A percentile compares a stretch with the other conserved stretches of the same genome.
phyloP scores from a whole-genome alignment of 1,284 basidiomycete genomes.

The Xanthoconium separans region DNA sequence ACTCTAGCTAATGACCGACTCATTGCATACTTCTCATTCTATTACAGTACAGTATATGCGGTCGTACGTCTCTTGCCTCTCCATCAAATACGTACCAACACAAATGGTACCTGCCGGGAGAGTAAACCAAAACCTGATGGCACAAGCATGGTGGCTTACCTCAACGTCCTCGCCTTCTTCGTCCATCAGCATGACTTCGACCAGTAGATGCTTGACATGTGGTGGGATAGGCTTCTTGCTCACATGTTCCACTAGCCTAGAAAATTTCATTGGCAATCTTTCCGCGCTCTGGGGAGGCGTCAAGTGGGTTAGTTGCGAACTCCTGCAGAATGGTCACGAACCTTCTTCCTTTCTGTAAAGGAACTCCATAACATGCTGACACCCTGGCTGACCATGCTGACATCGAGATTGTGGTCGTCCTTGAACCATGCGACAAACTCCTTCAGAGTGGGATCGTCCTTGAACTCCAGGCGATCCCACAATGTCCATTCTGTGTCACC shows the following conservation, averaged over 20 bases:
- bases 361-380: constrained; percentile 98
- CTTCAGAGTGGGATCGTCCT: constrained; percentile 85
- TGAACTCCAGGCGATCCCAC: constrained; percentile 97
- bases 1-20: not conserved
- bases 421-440: constrained; percentile 88
- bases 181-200: constrained; percentile 94
- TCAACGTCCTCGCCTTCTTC: constrained; percentile 89
- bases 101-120: constrained; percentile 61
- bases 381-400: constrained; percentile 96
- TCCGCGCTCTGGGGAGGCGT: constrained; percentile 68
- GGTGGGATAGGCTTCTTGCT: constrained; percentile 89
- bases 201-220: constrained; percentile 79
- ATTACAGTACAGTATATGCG: constrained; percentile 10
- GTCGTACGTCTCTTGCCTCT: constrained; percentile 6
- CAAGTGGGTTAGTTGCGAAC: not conserved
- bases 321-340: constrained; percentile 25
- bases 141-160: constrained; percentile 38
- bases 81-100: constrained; percentile 53
- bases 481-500: constrained; percentile 92
- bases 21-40: not conserved
- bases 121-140: not conserved
- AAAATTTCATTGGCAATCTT: constrained; percentile 86
- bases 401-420: constrained; percentile 81
- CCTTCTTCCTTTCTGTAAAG: constrained; percentile 91
- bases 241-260: constrained; percentile 88